phyloP scores from a whole-genome alignment of 2,329 filamentous ascomycete species.

The Cadophora gregata region DNA sequence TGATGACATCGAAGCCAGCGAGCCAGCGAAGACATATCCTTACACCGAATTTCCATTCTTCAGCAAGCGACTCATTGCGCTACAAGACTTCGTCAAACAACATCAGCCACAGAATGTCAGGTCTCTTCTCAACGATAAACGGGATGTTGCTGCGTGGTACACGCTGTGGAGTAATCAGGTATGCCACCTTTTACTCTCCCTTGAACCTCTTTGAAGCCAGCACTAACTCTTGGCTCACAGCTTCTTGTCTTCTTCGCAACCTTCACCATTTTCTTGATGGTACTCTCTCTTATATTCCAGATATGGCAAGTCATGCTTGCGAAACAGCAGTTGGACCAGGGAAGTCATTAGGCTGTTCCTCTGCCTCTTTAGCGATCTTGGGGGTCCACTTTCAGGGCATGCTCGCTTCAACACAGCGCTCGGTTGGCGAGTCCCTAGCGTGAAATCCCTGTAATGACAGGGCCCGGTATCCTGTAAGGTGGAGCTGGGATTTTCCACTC shows the following conservation, averaged over 20 bases:
- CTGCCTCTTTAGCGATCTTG: background rate
- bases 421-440: background rate
- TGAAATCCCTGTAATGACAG: background rate
- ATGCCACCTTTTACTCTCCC: background rate
- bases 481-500: slow-evolving; percentile 6
- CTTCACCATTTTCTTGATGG: slow-evolving; percentile 22
- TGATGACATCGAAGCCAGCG: slow-evolving; percentile 26
- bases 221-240: no score
- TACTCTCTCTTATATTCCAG: slow-evolving; percentile 16
- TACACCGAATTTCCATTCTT: slow-evolving; percentile 31
- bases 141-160: slow-evolving; percentile 25
- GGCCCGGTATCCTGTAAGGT: background rate
- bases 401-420: background rate
- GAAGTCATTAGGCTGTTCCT: background rate
- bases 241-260: slow-evolving; percentile 16
- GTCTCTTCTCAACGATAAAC: slow-evolving; percentile 26
- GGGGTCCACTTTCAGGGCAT: background rate
- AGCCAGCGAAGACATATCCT: slow-evolving; percentile 3
- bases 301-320: slow-evolving; percentile 20
- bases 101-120: slow-evolving; percentile 19
- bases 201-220: no score
- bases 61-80: slow-evolving; percentile 25
- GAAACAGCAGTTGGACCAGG: slow-evolving; percentile 20
- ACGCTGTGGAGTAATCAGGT: slow-evolving; percentile 24
- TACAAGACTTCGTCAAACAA: slow-evolving; percentile 26